Evolutionary conservation across 2,329 filamentous ascomycete genomes (phyloP), one percentile per base, ranked within the genome.

Genomic region (Aspergillus sp.): DNA sequence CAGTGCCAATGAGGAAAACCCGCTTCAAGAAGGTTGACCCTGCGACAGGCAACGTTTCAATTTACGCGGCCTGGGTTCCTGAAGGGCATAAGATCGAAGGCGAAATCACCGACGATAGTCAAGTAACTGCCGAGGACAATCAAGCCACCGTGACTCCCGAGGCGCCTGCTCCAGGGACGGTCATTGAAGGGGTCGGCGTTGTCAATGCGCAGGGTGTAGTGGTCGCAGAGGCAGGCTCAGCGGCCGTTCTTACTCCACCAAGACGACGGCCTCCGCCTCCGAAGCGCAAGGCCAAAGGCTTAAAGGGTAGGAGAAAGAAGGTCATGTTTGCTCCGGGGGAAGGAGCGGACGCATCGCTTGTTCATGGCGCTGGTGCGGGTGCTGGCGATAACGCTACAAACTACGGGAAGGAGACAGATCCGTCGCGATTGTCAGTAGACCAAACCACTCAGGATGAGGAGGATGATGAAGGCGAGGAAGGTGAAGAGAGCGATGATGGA

Each of bases 41-140:
- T 4, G 85, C 86, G 1, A 82, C 81, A 22, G 93, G 93, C 22
- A 93, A 93, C 66, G 83, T 90, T 9, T 91, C 90, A 60, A 87
- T 93, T 2, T 91, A 95, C 72, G 91, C 96, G 67, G 86, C 95
- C 7, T 89, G 91, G 19, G 83, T 96, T 4, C 84, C 86, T 5
- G 89, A 93, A 57, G 92, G 91, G 0, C 89, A 95, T 70, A 79
- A 80, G 5, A 83, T 96, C 0, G 89, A 93, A 62, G 91, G 91
- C 56, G 92, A 96, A 70, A 87, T 96, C 51, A 84, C 91, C 58
- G 79, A 82, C 39, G 79, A 81, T 47, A 77, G 81, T 53, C 79
- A 79, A 55, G 71, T 77, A 27, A 73, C 79, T 48, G 74, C 77
- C 44, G 79, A 80, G 44, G 75, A 72, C 47, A 69, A 65, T 37